Percentiles rank a stretch among this genome's conserved stretches.
phyloP scores from a whole-genome alignment of 1,139 yeast species.

The Scheffersomyces illinoinensis region DNA sequence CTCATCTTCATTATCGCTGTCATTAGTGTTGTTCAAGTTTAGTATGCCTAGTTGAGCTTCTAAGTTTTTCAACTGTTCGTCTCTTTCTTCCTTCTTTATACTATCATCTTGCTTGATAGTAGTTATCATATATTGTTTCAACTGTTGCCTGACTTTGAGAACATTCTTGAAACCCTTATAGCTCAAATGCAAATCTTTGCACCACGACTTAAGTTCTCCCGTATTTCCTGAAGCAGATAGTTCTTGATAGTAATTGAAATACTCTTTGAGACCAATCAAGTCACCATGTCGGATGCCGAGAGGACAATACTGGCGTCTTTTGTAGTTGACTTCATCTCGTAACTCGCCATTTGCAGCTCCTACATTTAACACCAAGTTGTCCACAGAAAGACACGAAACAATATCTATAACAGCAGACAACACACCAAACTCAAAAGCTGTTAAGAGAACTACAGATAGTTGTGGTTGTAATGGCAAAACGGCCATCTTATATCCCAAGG shows the following conservation, averaged over 20 bases:
- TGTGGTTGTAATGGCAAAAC: constrained; percentile 89
- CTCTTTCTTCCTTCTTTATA: constrained; percentile 27
- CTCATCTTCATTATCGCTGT: constrained; percentile 16
- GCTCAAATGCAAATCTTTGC: constrained; percentile 73
- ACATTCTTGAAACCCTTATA: constrained; percentile 82
- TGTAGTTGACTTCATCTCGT: constrained; percentile 75
- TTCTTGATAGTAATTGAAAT: constrained; percentile 60
- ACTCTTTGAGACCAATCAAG: constrained; percentile 77
- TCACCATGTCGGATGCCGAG: constrained; percentile 79
- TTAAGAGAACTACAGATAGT: constrained; percentile 80
- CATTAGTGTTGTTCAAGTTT: constrained; percentile 15
- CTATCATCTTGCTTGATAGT: constrained; percentile 42
- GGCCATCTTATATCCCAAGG: constrained; percentile 81
- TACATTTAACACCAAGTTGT: constrained; percentile 71
- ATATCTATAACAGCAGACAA: constrained; percentile 77
- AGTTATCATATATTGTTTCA: constrained; percentile 65
- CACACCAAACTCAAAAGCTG: constrained; percentile 61
- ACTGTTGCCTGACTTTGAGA: constrained; percentile 70
- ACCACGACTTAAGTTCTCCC: constrained; percentile 71
- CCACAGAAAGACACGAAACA: constrained; percentile 90
- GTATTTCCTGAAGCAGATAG: constrained; percentile 39
- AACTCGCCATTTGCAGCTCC: constrained; percentile 67
- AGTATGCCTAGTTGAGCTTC: constrained; percentile 24
- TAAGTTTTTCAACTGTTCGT: constrained; percentile 26
- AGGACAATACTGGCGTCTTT: constrained; percentile 63